These are phyloP conservation scores for Penicillium cosmopolitanum DNA, from an alignment of 495 filamentous ascomycete species.

Conservation along the genomic window DNA sequence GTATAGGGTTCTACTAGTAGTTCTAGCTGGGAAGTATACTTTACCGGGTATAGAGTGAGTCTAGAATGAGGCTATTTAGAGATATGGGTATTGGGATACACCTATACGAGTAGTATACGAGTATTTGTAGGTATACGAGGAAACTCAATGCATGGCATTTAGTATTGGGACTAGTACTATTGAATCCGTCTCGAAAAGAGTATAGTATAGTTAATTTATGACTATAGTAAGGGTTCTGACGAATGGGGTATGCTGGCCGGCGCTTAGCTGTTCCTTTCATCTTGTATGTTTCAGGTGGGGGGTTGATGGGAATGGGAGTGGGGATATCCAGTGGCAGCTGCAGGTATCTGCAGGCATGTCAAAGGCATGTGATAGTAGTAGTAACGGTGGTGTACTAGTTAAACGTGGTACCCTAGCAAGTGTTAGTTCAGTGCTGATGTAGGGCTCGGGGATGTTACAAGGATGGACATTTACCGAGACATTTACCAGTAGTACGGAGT, in stretches of 20 bases:
- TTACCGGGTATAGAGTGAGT: too few relatives aligned
- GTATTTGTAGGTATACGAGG: too few relatives aligned
- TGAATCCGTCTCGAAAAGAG: too few relatives aligned
- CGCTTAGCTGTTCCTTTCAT: constrained; percentile 20
- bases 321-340: not conserved
- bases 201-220: too few relatives aligned
- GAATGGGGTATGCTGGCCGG: constrained; percentile 5
- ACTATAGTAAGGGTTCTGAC: not conserved
- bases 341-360: not conserved
- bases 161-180: too few relatives aligned
- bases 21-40: too few relatives aligned
- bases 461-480: not conserved
- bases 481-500: not conserved
- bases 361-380: not conserved
- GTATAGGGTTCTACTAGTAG: too few relatives aligned
- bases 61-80: too few relatives aligned
- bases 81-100: too few relatives aligned
- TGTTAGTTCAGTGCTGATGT: not conserved
- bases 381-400: not conserved
- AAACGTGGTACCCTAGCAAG: not conserved
- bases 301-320: not conserved
- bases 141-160: too few relatives aligned
- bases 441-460: not conserved
- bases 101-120: too few relatives aligned
- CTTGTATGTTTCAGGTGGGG: constrained; percentile 9